Evolutionary conservation across 495 filamentous ascomycete species (phyloP).

Genomic region (Diplogelasinospora grovesii): DNA sequence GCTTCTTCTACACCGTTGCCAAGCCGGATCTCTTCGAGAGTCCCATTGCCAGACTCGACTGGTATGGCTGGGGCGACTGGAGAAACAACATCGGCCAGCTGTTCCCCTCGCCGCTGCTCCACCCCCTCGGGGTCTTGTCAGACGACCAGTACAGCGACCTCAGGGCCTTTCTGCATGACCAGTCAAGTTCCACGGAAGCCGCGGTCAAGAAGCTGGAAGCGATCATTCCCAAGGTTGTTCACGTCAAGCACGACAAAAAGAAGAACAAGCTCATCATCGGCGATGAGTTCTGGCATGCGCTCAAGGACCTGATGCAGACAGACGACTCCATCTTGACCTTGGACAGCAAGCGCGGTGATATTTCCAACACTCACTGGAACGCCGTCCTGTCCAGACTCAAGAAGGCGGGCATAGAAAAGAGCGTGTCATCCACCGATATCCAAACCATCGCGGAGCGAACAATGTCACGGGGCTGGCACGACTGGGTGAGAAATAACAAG

Average conservation of each 20-base stretch:
- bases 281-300: conserved; percentile 49
- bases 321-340: conserved; percentile 30
- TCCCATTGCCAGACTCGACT: conserved; percentile 1
- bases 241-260: conserved; percentile 28
- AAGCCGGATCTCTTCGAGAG: conserved; percentile 4
- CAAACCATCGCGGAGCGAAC: conserved; percentile 12
- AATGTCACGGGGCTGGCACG: conserved; percentile 24
- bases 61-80: conserved; percentile 18
- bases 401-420: conserved; percentile 5
- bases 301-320: conserved; percentile 27
- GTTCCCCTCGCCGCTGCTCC: conserved; percentile 10
- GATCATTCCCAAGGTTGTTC: conserved; percentile 28
- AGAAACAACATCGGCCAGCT: conserved; percentile 16
- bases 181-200: conserved; percentile 7
- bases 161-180: conserved; percentile 9
- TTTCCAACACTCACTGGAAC: conserved; percentile 33
- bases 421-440: too few relatives aligned
- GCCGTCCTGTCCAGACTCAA: conserved; percentile 26
- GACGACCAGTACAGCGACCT: conserved; percentile 18
- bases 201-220: conserved; percentile 23
- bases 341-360: conserved; percentile 16
- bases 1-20: background rate
- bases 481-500: conserved; percentile 31
- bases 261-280: conserved; percentile 38
- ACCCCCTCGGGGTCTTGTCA: conserved; percentile 11